Percentiles rank a stretch among this genome's conserved stretches.
phyloP scores from a whole-genome alignment of 108 stramenopile genomes.

The Pseudonitzschia multistriata region DNA sequence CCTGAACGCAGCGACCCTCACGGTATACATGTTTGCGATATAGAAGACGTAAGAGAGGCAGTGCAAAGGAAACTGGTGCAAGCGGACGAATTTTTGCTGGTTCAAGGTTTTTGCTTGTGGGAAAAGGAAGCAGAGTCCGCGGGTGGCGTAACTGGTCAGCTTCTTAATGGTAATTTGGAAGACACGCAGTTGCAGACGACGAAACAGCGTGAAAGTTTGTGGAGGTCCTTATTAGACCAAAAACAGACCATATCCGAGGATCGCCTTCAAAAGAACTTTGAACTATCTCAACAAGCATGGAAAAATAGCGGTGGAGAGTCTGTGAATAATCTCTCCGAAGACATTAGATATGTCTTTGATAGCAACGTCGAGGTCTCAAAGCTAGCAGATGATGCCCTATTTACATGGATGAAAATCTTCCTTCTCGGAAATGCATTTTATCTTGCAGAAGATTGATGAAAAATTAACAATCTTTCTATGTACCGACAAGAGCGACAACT shows the following conservation, averaged over 20 bases:
- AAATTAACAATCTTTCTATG: neutral
- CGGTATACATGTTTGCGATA: conserved; percentile 40
- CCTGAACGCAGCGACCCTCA: conserved; percentile 29
- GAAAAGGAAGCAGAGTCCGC: conserved; percentile 33
- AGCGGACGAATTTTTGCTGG: conserved; percentile 45
- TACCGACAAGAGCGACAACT: too few relatives aligned
- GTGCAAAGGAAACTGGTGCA: conserved; percentile 36
- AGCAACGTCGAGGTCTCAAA: conserved; percentile 22
- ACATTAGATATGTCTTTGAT: conserved; percentile 22
- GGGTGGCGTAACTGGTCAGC: conserved; percentile 13
- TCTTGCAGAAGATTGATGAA: neutral
- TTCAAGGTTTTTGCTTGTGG: conserved; percentile 63
- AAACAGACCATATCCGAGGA: conserved; percentile 10
- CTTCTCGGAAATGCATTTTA: conserved; percentile 16
- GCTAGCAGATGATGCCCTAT: conserved; percentile 45
- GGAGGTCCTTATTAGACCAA: conserved; percentile 14
- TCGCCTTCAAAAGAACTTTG: conserved; percentile 28
- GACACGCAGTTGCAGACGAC: conserved; percentile 16
- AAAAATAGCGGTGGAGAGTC: conserved; percentile 4
- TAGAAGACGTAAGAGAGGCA: conserved; percentile 38
- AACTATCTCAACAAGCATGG: conserved; percentile 32
- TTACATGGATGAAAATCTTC: conserved; percentile 36
- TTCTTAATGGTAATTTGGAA: conserved; percentile 4
- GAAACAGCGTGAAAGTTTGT: neutral
- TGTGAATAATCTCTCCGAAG: neutral